Evolutionary conservation across 768 basidiomycete species (phyloP).

Genomic region (Nevesoporus exiguus): DNA sequence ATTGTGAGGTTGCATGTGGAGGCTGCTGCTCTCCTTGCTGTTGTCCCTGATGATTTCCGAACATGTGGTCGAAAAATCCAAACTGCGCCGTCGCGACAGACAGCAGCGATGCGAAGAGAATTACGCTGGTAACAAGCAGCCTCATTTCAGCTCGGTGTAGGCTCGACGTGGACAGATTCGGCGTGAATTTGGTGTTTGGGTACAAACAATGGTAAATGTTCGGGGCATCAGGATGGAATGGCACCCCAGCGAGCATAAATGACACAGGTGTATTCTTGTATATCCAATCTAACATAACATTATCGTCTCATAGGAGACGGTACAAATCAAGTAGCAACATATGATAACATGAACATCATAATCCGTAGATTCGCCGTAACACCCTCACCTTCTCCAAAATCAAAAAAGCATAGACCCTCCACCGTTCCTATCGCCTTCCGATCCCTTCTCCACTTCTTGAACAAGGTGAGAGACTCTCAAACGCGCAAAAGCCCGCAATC

Average conservation of each 20-base stretch:
- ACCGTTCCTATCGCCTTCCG: neutral
- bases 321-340: slow-evolving; percentile 33
- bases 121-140: neutral
- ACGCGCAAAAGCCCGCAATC: neutral
- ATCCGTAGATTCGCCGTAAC: slow-evolving; percentile 15
- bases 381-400: neutral
- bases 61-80: slow-evolving; percentile 77
- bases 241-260: neutral
- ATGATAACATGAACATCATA: slow-evolving; percentile 29
- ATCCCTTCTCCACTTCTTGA: neutral
- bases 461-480: neutral
- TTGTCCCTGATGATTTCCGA: slow-evolving; percentile 46
- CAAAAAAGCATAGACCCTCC: slow-evolving; percentile 1
- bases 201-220: slow-evolving; percentile 1
- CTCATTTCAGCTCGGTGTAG: slow-evolving; percentile 12
- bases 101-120: slow-evolving; percentile 22
- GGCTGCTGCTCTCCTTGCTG: slow-evolving; percentile 54
- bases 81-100: slow-evolving; percentile 60
- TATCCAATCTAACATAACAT: slow-evolving; percentile 28
- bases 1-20: slow-evolving; percentile 49
- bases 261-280: slow-evolving; percentile 1
- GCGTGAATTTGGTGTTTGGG: neutral
- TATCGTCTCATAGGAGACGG: slow-evolving; percentile 24
- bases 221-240: no score
- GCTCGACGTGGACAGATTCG: no score